These are phyloP conservation scores for Poa pratensis DNA, from an alignment of 176 grass and related monocot genomes.

Conservation along the genomic window DNA sequence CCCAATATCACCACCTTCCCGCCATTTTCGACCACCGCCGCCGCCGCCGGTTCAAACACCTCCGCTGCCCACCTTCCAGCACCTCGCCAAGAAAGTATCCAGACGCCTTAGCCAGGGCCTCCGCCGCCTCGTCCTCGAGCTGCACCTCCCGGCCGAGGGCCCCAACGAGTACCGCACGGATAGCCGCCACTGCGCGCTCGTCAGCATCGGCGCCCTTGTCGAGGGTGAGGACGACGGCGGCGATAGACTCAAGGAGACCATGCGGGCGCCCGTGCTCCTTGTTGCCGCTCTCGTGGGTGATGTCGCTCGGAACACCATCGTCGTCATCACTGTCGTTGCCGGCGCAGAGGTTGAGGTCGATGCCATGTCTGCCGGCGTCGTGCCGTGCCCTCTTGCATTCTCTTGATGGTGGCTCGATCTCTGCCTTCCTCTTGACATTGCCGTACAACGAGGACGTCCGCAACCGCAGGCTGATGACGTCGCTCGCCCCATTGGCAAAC, in stretches of 20 bases:
- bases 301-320: slow-evolving; percentile 61
- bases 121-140: slow-evolving; percentile 49
- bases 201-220: slow-evolving; percentile 23
- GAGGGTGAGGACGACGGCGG: slow-evolving; percentile 29
- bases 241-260: slow-evolving; percentile 36
- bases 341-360: slow-evolving; percentile 58
- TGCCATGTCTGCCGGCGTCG: slow-evolving; percentile 18
- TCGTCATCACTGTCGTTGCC: slow-evolving; percentile 14
- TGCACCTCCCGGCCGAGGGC: slow-evolving; percentile 13
- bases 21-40: slow-evolving; percentile 49
- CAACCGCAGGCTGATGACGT: slow-evolving; percentile 51
- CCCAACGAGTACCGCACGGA: slow-evolving; percentile 47
- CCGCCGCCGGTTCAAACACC: slow-evolving; percentile 58
- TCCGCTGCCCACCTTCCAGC: slow-evolving; percentile 69
- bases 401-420: neutral
- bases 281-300: slow-evolving; percentile 61
- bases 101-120: slow-evolving; percentile 46
- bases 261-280: neutral
- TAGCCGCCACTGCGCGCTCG: slow-evolving; percentile 3
- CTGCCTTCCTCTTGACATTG: slow-evolving; percentile 57
- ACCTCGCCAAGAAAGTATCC: slow-evolving; percentile 56
- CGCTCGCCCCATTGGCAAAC: neutral
- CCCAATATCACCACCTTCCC: slow-evolving; percentile 55
- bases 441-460: neutral
- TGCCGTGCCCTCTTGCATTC: slow-evolving; percentile 44